Base-by-base conservation (phyloP, 352 stramenopile species). In the Globisporangium recalcitrans region DNA sequence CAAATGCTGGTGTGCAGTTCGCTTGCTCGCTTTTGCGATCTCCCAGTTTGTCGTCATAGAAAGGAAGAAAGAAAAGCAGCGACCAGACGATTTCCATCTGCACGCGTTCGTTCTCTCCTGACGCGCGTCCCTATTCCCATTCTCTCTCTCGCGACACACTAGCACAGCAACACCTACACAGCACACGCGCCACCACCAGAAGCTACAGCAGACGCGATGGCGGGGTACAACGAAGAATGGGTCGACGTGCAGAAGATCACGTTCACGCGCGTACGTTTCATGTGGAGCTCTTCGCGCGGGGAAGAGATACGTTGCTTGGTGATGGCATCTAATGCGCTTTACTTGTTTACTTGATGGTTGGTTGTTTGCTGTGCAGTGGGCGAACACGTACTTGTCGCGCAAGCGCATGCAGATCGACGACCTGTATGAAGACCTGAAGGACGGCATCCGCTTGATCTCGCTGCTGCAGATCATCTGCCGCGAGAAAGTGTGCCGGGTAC, bases 211-310 rank as follows among this genome's bases (percentile, higher is more conserved):
- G 1, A 46, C 19, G 29, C 32, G 68, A 88, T 89, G 82, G 75
- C 75, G 52, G 78, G 78, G 66, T 81, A 78, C 62, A 76, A 70
- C 55, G 85, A 92, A 52, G 85, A 94, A 70, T 97, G 89, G 89
- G 82, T 96, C 49, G 85, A 93, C 60, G 82, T 97, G 51, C 90
- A 97, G 75, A 96, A 95, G 71, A 96, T 80, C 72, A 97, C 90
- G 8, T 97, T 97, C 73, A 97, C 89, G 29, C 72, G 89, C 71
- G 85, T 95, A 57, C 74, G 65, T 75, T n/a, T 29, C 4, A 22
- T 2, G 26, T 21, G 27, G 19, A 56, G 49, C 49, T 56, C 51
- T 57, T 42, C 24, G 46, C 13, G 19, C 26, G 6, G 40, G 6
- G 31, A 26, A 52, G 6, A 31, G 31, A 14, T 42, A 24, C 47